Conservation (phyloP, 2,329 filamentous ascomycete genomes). For the Colletotrichum abscissum region DNA sequence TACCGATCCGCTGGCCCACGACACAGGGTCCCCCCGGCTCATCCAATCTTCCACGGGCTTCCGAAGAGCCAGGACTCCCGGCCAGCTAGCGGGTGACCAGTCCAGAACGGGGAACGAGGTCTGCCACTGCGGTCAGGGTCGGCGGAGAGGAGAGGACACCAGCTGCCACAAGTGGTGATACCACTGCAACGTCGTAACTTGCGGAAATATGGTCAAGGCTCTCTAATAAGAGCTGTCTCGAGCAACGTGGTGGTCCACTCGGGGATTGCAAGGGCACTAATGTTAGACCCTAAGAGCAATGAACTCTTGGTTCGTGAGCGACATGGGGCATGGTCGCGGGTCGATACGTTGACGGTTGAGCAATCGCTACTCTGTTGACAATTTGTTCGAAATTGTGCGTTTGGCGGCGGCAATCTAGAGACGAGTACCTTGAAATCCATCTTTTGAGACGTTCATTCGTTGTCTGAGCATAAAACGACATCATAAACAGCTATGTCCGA, state of each 20-base stretch:
- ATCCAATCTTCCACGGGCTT: slow-evolving; percentile 33
- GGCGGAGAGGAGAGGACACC: slow-evolving; percentile 8
- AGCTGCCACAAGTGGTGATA: slow-evolving; percentile 29
- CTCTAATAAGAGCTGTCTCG: slow-evolving; percentile 16
- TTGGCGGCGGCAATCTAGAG: background rate
- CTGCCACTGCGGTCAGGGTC: slow-evolving; percentile 2
- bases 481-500: background rate
- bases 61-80: slow-evolving; percentile 22
- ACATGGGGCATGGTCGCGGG: background rate
- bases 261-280: background rate
- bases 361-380: background rate
- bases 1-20: slow-evolving; percentile 26
- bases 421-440: background rate
- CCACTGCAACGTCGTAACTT: slow-evolving; percentile 31
- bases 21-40: slow-evolving; percentile 31
- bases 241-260: slow-evolving; percentile 27
- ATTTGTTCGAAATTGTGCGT: background rate
- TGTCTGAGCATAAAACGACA: background rate
- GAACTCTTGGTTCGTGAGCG: slow-evolving; percentile 28
- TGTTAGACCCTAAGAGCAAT: background rate
- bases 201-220: slow-evolving; percentile 17
- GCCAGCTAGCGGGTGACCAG: slow-evolving; percentile 16
- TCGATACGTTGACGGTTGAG: background rate
- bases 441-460: background rate
- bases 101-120: slow-evolving; percentile 28